phyloP scores from a whole-genome alignment of 2,329 filamentous ascomycete genomes.

The Neonectria faginata region DNA sequence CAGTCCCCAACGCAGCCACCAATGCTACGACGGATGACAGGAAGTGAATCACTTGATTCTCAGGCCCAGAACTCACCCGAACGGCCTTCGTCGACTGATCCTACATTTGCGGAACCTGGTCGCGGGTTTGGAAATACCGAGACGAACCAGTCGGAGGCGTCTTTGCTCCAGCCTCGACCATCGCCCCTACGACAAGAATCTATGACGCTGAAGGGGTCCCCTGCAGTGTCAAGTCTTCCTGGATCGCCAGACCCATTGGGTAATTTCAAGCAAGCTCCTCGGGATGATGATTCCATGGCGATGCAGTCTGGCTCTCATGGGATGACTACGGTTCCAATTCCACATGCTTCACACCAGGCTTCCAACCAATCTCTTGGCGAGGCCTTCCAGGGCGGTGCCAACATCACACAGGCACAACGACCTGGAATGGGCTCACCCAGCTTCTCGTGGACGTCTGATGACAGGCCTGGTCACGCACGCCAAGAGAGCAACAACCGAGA shows the following conservation, averaged over 20 bases:
- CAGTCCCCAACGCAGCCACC: slow-evolving; percentile 20
- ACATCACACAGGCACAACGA: slow-evolving; percentile 28
- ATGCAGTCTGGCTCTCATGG: slow-evolving; percentile 35
- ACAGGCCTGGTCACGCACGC: slow-evolving; percentile 19
- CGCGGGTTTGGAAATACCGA: slow-evolving; percentile 9
- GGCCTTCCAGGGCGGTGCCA: slow-evolving; percentile 23
- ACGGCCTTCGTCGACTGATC: slow-evolving; percentile 29
- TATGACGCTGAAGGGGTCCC: slow-evolving; percentile 23
- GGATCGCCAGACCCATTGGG: slow-evolving; percentile 32
- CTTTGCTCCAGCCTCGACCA: slow-evolving; percentile 20
- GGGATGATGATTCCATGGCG: slow-evolving; percentile 24
- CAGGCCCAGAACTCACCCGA: slow-evolving; percentile 30
- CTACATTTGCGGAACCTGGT: slow-evolving; percentile 8
- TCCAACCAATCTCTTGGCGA: slow-evolving; percentile 42
- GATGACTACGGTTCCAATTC: slow-evolving; percentile 29
- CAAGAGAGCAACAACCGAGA: slow-evolving; percentile 27
- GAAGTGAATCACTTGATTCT: slow-evolving; percentile 29
- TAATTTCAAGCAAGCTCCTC: slow-evolving; percentile 22
- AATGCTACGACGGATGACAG: slow-evolving; percentile 35
- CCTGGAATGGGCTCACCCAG: slow-evolving; percentile 33
- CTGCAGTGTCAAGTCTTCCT: neutral
- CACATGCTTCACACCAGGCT: slow-evolving; percentile 33
- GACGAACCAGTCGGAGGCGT: slow-evolving; percentile 7
- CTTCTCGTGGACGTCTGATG: slow-evolving; percentile 31
- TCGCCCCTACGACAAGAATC: slow-evolving; percentile 21